These are phyloP conservation scores for Backusella australiensis DNA, from an alignment of 192 early-diverging fungal genomes.

Conservation along the genomic window DNA sequence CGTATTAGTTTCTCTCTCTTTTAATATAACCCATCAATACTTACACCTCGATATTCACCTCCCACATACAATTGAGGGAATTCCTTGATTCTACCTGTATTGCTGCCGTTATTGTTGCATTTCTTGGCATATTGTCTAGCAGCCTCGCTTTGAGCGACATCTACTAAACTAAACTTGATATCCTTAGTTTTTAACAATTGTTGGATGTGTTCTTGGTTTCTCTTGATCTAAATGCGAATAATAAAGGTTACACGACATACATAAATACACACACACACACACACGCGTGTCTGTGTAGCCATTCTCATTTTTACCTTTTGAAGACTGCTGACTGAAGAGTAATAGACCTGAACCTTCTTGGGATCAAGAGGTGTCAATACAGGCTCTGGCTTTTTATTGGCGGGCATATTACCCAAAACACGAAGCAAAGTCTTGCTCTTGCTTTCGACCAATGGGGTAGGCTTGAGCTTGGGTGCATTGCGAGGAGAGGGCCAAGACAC, in stretches of 20 bases:
- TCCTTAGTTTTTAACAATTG: conserved; percentile 36
- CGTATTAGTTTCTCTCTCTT: neutral
- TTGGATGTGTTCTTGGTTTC: conserved; percentile 41
- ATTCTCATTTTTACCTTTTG: conserved; percentile 20
- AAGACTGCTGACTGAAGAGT: conserved; percentile 47
- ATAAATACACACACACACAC: neutral
- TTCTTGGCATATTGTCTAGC: conserved; percentile 41
- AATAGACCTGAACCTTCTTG: conserved; percentile 45
- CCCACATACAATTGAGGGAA: conserved; percentile 50
- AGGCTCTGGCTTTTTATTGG: conserved; percentile 8
- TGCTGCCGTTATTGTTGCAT: conserved; percentile 30
- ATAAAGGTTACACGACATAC: neutral
- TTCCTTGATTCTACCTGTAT: conserved; percentile 29
- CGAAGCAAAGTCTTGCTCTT: conserved; percentile 10
- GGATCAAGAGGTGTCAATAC: conserved; percentile 26
- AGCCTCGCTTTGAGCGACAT: conserved; percentile 39
- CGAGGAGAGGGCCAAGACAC: conserved; percentile 39
- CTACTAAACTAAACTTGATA: conserved; percentile 44
- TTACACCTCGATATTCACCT: conserved; percentile 46
- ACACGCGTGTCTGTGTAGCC: neutral
- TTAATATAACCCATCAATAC: neutral
- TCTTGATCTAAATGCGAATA: conserved; percentile 36
- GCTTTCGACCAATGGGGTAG: conserved; percentile 17
- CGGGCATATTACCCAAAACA: conserved; percentile 13
- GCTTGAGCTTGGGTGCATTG: conserved; percentile 16